Evolutionary conservation across 164 flowering plant genomes (phyloP).

Genomic region (Amborella trichopoda): DNA sequence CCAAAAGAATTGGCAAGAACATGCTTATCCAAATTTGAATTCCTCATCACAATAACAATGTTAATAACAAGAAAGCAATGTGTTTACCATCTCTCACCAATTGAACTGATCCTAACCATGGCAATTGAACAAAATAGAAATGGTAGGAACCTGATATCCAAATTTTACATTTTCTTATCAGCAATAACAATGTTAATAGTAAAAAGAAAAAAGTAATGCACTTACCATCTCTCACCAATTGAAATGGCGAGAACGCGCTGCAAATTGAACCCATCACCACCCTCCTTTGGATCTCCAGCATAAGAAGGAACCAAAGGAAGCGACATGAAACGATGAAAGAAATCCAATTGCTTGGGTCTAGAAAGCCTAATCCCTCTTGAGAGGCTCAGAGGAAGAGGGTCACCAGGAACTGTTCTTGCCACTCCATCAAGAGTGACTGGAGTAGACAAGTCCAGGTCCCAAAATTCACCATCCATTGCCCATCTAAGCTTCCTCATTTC

Average conservation of each 20-base stretch:
- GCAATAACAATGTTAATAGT: too few species aligned
- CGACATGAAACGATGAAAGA: constrained; percentile 79
- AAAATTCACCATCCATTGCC: constrained; percentile 66
- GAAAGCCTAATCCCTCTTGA: constrained; percentile 62
- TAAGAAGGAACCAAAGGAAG: constrained; percentile 61
- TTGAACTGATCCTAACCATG: too few species aligned
- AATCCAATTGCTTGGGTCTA: constrained; percentile 73
- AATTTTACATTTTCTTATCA: too few species aligned
- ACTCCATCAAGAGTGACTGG: constrained; percentile 55
- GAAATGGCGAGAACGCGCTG: constrained; percentile 60
- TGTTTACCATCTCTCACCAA: constrained; percentile 41
- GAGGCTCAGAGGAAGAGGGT: constrained; percentile 54
- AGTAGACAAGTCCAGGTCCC: constrained; percentile 84
- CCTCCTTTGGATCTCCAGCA: constrained; percentile 9
- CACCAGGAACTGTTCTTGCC: constrained; percentile 48
- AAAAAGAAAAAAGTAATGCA: too few species aligned
- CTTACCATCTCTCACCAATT: constrained; percentile 43
- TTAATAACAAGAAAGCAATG: too few species aligned
- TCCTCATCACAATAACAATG: too few species aligned
- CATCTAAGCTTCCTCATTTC: constrained; percentile 76
- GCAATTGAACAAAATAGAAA: too few species aligned
- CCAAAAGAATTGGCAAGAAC: too few species aligned
- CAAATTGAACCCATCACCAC: constrained; percentile 35
- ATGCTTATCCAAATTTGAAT: too few species aligned
- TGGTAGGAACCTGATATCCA: too few species aligned